Evolutionary conservation across 345 rosid genomes (phyloP), one percentile per base, ranked within the genome.

Genomic region (Arabidopsis suecica): DNA sequence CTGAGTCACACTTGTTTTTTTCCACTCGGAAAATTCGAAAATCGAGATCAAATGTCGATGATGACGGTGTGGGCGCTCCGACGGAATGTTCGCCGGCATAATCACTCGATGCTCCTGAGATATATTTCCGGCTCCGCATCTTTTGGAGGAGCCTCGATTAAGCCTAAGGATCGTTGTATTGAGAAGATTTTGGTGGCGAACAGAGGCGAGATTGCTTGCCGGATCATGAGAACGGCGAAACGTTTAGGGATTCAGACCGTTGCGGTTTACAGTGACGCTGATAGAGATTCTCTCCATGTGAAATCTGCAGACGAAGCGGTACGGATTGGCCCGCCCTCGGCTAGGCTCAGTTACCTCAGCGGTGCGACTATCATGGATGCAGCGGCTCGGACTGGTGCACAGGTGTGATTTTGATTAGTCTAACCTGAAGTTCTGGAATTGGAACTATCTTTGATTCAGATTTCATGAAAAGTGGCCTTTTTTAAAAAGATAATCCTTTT

Each of bases 181-280:
- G 96, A 94, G 79, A 94, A 88, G 77, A 73, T 94, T 60, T 58
- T 94, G 60, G 87, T 88, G 42, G 97, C 92, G 30, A 91, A 94
- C 82, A 82, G 93, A 77, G 98, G 97, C 33, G 93, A 89, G 75
- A 90, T 88, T 28, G 96, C 97, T 69, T 90, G 96, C 82, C 78
- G 96, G 81, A 83, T 94, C 75, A 83, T 85, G 84, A 84, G 85
- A 84, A 91, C 97, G 5, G 92, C 97, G 11, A 87, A 86, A 82
- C 85, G 96, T 9, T 71, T 91, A 8, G 98, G 97, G 33, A 84
- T 91, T 55, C 84, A 85, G 32, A 89, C 96, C 3, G 93, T 94
- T 3, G 96, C 97, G 5, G 89, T 94, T 60, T 94, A 91, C 73
- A 91, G 97, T 75, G 95, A 94, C 62, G 93, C 97, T 32, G 98